A percentile compares a stretch with the other conserved stretches of the same genome.
phyloP scores from a whole-genome alignment of 345 rosid genomes.

The Psidium friedrichsthalianum region DNA sequence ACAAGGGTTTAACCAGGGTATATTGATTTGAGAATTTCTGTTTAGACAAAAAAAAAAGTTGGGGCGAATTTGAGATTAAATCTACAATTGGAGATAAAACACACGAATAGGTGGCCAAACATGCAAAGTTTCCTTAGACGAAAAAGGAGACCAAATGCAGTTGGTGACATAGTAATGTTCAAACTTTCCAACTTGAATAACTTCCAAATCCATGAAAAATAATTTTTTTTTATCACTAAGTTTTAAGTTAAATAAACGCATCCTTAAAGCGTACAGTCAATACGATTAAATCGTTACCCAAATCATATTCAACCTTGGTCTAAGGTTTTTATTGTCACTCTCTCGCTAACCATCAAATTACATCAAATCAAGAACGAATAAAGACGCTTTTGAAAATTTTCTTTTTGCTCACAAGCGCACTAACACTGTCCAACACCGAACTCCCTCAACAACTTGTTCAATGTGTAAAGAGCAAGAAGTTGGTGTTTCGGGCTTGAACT shows the following conservation, averaged over 20 bases:
- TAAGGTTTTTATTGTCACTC: neutral
- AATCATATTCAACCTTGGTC: neutral
- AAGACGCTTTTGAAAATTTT: neutral
- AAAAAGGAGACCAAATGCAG: neutral
- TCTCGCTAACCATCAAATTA: neutral
- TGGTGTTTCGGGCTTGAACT: neutral
- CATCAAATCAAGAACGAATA: neutral
- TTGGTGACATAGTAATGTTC: accelerated
- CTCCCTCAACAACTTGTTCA: too few species aligned
- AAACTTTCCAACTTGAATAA: neutral
- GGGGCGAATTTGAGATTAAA: too few species aligned
- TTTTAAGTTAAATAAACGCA: too few species aligned
- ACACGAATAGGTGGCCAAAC: too few species aligned
- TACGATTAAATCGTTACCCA: neutral
- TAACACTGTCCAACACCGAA: neutral
- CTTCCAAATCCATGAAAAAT: neutral
- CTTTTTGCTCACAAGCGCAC: neutral
- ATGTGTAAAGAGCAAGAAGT: neutral
- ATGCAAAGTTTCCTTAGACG: neutral
- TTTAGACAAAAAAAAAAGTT: too few species aligned
- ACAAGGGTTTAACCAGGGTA: too few species aligned
- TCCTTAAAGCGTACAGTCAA: neutral
- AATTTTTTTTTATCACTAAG: too few species aligned
- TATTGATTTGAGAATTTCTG: too few species aligned
- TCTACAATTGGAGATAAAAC: too few species aligned